A percentile compares a stretch with the other conserved stretches of the same genome.
Evolutionary conservation across 2,329 filamentous ascomycete genomes (phyloP).

Genomic region (Monosporascus sp.): DNA sequence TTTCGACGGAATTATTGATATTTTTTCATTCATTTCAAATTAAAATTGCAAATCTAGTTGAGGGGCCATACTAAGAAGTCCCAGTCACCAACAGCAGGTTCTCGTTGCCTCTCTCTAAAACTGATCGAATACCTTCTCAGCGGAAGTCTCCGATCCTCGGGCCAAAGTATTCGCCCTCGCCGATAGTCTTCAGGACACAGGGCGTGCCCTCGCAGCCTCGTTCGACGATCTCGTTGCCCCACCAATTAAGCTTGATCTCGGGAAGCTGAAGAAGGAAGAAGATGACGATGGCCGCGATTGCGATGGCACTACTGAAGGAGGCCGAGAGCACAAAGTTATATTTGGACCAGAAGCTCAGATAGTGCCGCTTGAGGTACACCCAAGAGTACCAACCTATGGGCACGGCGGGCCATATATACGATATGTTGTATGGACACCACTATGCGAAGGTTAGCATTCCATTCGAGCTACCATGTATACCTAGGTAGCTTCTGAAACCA

Average conservation of each 20-base stretch:
- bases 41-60: too few species aligned
- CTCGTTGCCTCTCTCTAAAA: too few species aligned
- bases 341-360: conserved; percentile 21
- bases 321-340: conserved; percentile 23
- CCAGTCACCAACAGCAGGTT: too few species aligned
- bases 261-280: conserved; percentile 21
- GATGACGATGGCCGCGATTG: conserved; percentile 19
- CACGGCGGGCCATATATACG: conserved; percentile 41
- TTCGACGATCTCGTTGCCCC: conserved; percentile 39
- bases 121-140: conserved; percentile 7
- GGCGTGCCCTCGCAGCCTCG: conserved; percentile 37
- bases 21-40: too few species aligned
- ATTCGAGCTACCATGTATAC: not conserved
- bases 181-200: conserved; percentile 31
- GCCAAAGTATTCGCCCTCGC: conserved; percentile 24
- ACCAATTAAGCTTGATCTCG: conserved; percentile 31
- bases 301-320: conserved; percentile 19
- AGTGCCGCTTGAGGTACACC: conserved; percentile 29
- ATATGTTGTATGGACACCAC: conserved; percentile 35
- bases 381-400: conserved; percentile 41
- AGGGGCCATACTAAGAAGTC: too few species aligned
- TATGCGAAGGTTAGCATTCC: not conserved
- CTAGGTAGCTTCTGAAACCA: not conserved
- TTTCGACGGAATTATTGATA: too few species aligned
- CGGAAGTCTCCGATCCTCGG: conserved; percentile 32